These are phyloP conservation scores for Cytidiella melzeri DNA, from an alignment of 768 basidiomycete genomes.

Conservation along the genomic window DNA sequence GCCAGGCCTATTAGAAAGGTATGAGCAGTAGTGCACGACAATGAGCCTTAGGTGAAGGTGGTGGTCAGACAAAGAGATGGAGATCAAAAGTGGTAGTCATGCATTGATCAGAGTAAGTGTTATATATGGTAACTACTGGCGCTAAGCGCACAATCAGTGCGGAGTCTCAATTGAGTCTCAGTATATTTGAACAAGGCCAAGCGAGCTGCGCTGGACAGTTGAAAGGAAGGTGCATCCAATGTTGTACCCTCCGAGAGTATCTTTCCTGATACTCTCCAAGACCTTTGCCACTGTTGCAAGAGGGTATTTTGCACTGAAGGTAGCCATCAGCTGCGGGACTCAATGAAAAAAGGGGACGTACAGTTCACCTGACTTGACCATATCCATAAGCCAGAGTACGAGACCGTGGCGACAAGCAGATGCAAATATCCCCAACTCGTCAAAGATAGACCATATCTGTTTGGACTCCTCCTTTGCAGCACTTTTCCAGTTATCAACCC, in stretches of 20 bases:
- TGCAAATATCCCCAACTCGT: constrained; percentile 34
- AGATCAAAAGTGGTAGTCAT: too few relatives aligned
- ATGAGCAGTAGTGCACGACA: too few relatives aligned
- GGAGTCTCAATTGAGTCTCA: too few relatives aligned
- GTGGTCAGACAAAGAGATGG: too few relatives aligned
- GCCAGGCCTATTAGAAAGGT: too few relatives aligned
- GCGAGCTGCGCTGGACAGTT: constrained; percentile 10
- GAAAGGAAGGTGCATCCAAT: constrained; percentile 17
- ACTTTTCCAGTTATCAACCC: constrained; percentile 29
- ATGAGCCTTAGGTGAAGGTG: too few relatives aligned
- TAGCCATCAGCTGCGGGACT: neutral
- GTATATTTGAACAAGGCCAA: too few relatives aligned
- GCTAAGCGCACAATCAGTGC: too few relatives aligned
- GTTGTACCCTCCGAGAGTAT: constrained; percentile 8
- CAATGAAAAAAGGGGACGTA: constrained; percentile 3
- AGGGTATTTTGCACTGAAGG: constrained; percentile 19
- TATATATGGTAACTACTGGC: too few relatives aligned
- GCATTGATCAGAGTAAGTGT: too few relatives aligned
- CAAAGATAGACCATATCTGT: constrained; percentile 30
- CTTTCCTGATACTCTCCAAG: neutral
- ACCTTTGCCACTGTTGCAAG: constrained; percentile 11
- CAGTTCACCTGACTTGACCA: constrained; percentile 16
- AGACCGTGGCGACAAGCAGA: constrained; percentile 18
- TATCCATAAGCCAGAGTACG: constrained; percentile 15
- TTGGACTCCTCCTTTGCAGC: constrained; percentile 23